These are phyloP conservation scores for Lecanoromycetidae sp. DNA, from an alignment of 2,329 filamentous ascomycete genomes.

Conservation along the genomic window DNA sequence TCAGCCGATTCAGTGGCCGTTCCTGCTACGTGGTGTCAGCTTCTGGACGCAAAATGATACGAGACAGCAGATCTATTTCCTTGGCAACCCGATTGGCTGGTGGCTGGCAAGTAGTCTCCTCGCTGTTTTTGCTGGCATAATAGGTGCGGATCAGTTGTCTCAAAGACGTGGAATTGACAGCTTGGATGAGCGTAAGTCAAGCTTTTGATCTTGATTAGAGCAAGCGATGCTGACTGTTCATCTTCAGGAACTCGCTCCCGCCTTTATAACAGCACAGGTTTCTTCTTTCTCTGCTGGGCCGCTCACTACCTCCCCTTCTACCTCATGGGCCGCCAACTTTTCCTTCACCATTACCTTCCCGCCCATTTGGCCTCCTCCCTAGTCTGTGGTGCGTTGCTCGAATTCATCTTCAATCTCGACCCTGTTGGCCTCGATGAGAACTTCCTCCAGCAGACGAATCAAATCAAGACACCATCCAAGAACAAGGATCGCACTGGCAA, in stretches of 20 bases:
- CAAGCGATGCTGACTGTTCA: neutral
- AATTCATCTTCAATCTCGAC: conserved; percentile 93
- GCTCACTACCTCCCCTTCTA: conserved; percentile 98
- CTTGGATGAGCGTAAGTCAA: conserved; percentile 72
- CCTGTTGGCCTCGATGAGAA: conserved; percentile 49
- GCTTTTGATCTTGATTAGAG: neutral
- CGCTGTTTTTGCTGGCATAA: conserved; percentile 83
- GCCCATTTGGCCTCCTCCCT: conserved; percentile 83
- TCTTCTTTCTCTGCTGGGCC: conserved; percentile 97
- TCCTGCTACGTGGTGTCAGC: conserved; percentile 89
- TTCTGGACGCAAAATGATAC: conserved; percentile 99
- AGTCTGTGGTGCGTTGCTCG: conserved; percentile 79
- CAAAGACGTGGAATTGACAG: conserved; percentile 87
- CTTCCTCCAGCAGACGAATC: conserved; percentile 17
- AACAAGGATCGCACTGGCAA: conserved; percentile 38
- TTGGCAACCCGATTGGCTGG: conserved; percentile 94
- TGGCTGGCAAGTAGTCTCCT: conserved; percentile 89
- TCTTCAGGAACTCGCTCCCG: conserved; percentile 66
- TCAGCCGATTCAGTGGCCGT: conserved; percentile 93
- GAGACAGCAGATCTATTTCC: conserved; percentile 93
- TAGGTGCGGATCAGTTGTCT: conserved; percentile 86
- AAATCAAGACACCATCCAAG: conserved; percentile 23
- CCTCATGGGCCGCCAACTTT: conserved; percentile 94
- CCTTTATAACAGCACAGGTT: conserved; percentile 95
- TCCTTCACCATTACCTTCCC: conserved; percentile 94